phyloP scores from a whole-genome alignment of 345 rosid species.

The Pelargonium nanum region DNA sequence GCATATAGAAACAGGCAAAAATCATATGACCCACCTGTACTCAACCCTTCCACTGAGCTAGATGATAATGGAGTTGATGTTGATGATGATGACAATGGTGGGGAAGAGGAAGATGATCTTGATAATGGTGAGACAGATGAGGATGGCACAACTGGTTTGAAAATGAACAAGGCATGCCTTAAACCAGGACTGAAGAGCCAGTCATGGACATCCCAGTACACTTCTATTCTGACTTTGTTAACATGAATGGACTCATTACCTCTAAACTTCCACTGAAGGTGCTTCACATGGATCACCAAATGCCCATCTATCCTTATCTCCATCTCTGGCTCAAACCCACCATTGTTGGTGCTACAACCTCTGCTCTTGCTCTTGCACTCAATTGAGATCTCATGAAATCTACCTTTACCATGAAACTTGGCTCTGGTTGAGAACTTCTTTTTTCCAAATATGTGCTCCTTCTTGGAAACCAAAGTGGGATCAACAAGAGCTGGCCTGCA shows the following conservation, averaged over 20 bases:
- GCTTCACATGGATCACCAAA: slow-evolving; percentile 49
- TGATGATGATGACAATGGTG: slow-evolving; percentile 21
- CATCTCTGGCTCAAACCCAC: slow-evolving; percentile 47
- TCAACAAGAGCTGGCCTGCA: slow-evolving; percentile 61
- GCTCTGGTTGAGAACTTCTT: slow-evolving; percentile 43
- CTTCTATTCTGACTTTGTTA: slow-evolving; percentile 42
- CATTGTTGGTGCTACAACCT: slow-evolving; percentile 7
- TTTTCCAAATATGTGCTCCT: slow-evolving; percentile 55
- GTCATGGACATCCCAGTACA: slow-evolving; percentile 73
- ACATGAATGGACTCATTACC: slow-evolving; percentile 51
- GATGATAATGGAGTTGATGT: slow-evolving; percentile 29
- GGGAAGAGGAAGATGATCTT: slow-evolving; percentile 16
- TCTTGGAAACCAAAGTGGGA: slow-evolving; percentile 53
- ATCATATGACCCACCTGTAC: slow-evolving; percentile 25
- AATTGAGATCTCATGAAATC: slow-evolving; percentile 47
- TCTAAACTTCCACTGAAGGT: slow-evolving; percentile 73
- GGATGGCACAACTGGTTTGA: slow-evolving; percentile 37
- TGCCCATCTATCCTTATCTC: slow-evolving; percentile 57
- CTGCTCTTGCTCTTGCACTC: slow-evolving; percentile 37
- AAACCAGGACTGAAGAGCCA: slow-evolving; percentile 63
- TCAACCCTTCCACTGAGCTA: slow-evolving; percentile 26
- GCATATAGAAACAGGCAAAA: slow-evolving; percentile 59
- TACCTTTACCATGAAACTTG: slow-evolving; percentile 44
- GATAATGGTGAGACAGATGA: slow-evolving; percentile 15
- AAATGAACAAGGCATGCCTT: slow-evolving; percentile 55